Base-by-base conservation (phyloP, 2,329 filamentous ascomycete genomes). In the Colletotrichum sp. region DNA sequence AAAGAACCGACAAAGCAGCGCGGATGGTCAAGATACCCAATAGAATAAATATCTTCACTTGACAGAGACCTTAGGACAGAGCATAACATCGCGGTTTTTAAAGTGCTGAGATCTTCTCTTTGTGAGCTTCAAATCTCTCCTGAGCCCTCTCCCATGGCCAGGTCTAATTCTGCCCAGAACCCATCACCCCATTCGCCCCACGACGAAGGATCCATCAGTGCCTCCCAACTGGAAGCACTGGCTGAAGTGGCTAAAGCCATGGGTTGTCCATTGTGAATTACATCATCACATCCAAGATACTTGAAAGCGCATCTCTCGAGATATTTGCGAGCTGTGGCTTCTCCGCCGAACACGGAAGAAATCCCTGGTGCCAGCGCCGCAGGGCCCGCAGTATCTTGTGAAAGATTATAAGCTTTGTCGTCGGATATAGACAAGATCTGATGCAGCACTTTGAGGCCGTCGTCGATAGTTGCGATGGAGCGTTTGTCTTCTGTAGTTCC, bases 131-230 rank as follows among this genome's bases (percentile, higher is more conserved):
- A 49, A 0, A 49, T 49, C 9, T n/a, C 59, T 8, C 12, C 59
- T n/a, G 13, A 10, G 16, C 24, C 24, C 26, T 16, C 57, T 34
- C 59, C 59, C 12, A 62, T 62, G 10, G 59, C 59, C 18, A 34
- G 26, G 59, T 74, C 72, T 13, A 77, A 32, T 18, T 71, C 68
- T 18, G 59, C 21, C 68, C 68, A 62, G n/a, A 71, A 71, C 8
- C 18, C 32, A 30, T 71, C 68, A 18, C 34, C 59, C 49, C 49
- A 71, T 49, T 66, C 68, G 28, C 68, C 68, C 57, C 52, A 71
- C 6, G 57, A n/a, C 16, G 32, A 64, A 9, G 57, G 39, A 66
- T 71, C 28, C 26, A 71, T 60, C 9, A 71, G 13, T n/a, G 59
- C 34, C 26, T 64, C 68, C 68, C 68, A 71, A 21, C 28, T 71